Conservation (phyloP, 805 yeast genomes). For the Saccharomyces kudriavzevii region DNA sequence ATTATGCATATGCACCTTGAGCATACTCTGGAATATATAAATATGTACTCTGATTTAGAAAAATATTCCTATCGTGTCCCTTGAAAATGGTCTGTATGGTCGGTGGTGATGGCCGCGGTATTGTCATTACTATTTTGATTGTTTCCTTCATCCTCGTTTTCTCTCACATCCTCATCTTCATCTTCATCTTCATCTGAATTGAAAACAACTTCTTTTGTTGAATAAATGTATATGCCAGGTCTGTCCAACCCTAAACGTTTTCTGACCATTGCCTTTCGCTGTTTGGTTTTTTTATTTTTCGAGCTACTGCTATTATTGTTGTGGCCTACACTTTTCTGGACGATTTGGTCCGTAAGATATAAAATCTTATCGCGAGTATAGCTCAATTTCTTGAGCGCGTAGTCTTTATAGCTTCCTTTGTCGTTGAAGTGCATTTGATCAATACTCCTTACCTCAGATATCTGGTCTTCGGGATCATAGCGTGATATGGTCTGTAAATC, state of each 20-base stretch:
- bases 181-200: conserved; percentile 27
- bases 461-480: neutral
- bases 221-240: conserved; percentile 36
- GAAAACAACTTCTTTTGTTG: conserved; percentile 36
- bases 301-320: conserved; percentile 20
- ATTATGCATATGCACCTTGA: neutral
- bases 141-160: neutral
- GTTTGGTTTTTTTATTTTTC: conserved; percentile 3
- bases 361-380: conserved; percentile 34
- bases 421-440: conserved; percentile 14
- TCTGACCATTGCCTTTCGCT: conserved; percentile 19
- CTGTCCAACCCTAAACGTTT: conserved; percentile 21
- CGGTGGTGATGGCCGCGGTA: neutral
- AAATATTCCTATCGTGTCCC: too few relatives aligned
- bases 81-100: neutral
- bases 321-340: conserved; percentile 53
- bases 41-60: neutral
- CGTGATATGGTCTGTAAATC: neutral
- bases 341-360: conserved; percentile 43
- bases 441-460: conserved; percentile 6
- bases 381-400: conserved; percentile 16
- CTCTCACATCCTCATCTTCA: conserved; percentile 4
- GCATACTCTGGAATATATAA: neutral
- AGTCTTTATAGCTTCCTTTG: conserved; percentile 14
- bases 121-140: neutral